Percentiles rank a stretch among this genome's conserved stretches.
These are phyloP conservation scores for Sextonia rubra DNA, from an alignment of 164 flowering plant genomes.

Conservation along the genomic window DNA sequence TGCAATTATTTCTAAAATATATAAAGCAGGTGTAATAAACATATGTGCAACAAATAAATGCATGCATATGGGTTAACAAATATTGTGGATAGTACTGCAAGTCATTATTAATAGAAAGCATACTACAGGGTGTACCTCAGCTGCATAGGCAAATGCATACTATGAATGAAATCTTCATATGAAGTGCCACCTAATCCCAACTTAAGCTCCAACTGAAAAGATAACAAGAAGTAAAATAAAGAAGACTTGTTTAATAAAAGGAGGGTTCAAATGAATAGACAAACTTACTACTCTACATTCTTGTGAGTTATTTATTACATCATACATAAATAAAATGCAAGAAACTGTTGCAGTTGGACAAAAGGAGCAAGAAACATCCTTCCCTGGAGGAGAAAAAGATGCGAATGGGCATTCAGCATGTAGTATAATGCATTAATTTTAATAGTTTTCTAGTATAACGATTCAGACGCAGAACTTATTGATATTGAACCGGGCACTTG, in stretches of 20 bases:
- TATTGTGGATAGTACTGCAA: background rate
- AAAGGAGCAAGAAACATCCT: too few relatives aligned
- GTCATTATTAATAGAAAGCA: background rate
- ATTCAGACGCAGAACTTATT: too few relatives aligned
- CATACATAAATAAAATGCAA: too few relatives aligned
- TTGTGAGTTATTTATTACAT: too few relatives aligned
- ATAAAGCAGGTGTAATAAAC: too few relatives aligned
- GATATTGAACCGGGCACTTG: too few relatives aligned
- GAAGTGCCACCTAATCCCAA: constrained; percentile 96
- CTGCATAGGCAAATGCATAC: constrained; percentile 87
- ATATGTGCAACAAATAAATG: too few relatives aligned
- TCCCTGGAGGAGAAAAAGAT: background rate
- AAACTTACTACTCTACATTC: background rate
- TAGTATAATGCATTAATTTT: too few relatives aligned
- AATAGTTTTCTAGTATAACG: too few relatives aligned
- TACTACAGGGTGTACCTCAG: constrained; percentile 50
- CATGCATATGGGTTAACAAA: too few relatives aligned
- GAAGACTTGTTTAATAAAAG: background rate
- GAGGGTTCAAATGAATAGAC: background rate
- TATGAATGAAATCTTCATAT: constrained; percentile 81
- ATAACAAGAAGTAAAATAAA: constrained; percentile 2
- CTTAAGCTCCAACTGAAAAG: constrained; percentile 79
- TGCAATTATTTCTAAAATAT: background rate
- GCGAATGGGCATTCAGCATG: background rate
- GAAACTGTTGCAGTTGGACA: too few relatives aligned